Evolutionary conservation across 2,329 filamentous ascomycete genomes (phyloP).

Genomic region (Fusarium sp.): DNA sequence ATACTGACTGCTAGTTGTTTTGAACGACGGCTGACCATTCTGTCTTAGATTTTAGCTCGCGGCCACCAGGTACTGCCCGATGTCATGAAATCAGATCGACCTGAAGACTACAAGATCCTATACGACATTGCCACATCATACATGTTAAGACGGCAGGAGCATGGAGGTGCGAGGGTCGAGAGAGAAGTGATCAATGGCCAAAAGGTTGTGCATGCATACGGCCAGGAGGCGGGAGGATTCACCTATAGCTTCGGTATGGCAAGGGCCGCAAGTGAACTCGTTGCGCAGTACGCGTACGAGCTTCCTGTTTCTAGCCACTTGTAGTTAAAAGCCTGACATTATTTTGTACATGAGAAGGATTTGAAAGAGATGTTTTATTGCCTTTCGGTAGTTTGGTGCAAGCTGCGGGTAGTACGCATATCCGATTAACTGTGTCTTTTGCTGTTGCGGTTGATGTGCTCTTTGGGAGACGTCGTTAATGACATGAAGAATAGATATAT

Average conservation of each 20-base stretch:
- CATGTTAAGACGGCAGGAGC: background rate
- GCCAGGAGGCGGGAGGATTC: conserved; percentile 10
- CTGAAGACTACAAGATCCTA: conserved; percentile 5
- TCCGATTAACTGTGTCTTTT: background rate
- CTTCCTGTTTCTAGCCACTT: background rate
- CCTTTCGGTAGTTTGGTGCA: background rate
- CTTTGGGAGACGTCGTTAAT: background rate
- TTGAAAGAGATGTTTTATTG: background rate
- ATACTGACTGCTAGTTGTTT: too few species aligned
- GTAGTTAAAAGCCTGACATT: background rate
- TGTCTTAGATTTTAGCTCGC: background rate
- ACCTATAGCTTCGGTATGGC: conserved; percentile 8
- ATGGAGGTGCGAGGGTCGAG: conserved; percentile 3
- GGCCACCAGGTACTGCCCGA: background rate
- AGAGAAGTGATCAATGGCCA: conserved; percentile 3
- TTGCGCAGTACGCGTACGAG: conserved; percentile 5
- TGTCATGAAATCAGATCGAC: background rate
- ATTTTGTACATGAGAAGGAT: background rate
- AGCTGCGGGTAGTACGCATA: background rate
- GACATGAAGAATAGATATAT: background rate
- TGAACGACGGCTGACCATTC: background rate
- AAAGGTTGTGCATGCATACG: conserved; percentile 13
- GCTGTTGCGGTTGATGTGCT: background rate
- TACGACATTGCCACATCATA: conserved; percentile 13
- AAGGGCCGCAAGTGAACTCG: background rate